Percentiles rank a stretch among this genome's conserved stretches.
These are phyloP conservation scores for Cornus florida DNA, from an alignment of 148 eudicot species.

Conservation along the genomic window DNA sequence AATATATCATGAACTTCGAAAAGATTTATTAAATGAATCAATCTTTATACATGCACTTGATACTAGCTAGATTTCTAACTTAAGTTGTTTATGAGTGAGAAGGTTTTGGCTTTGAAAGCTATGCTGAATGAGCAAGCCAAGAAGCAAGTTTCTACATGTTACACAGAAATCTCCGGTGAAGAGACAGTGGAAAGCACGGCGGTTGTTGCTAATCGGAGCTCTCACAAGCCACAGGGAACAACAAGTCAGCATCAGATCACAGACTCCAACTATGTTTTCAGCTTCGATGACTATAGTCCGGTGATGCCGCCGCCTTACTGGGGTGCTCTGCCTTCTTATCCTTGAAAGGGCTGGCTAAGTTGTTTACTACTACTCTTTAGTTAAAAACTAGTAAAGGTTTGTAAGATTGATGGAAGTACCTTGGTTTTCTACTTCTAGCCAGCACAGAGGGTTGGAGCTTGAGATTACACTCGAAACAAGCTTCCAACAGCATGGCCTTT, in stretches of 20 bases:
- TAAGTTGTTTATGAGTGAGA: neutral
- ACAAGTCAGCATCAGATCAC: constrained; percentile 10
- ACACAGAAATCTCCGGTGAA: constrained; percentile 48
- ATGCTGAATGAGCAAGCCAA: constrained; percentile 46
- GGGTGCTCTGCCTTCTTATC: constrained; percentile 34
- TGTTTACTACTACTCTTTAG: neutral
- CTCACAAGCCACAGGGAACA: constrained; percentile 3
- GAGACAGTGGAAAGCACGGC: constrained; percentile 61
- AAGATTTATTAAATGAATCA: too few species aligned
- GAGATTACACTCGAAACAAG: too few species aligned
- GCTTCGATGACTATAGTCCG: constrained; percentile 27
- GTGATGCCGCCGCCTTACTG: constrained; percentile 42
- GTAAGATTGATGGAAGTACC: neutral
- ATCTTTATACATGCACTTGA: neutral
- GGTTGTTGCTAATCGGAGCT: constrained; percentile 12
- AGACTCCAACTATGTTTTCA: constrained; percentile 27
- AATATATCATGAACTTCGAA: too few species aligned
- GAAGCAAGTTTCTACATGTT: constrained; percentile 36
- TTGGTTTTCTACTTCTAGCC: too few species aligned
- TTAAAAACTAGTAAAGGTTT: neutral
- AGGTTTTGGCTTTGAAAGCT: constrained; percentile 54
- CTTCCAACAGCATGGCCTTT: too few species aligned
- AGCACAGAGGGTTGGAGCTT: too few species aligned
- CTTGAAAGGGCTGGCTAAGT: constrained; percentile 1
- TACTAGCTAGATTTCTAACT: neutral